Evolutionary conservation across 805 yeast species (phyloP).

Genomic region (Candida orba): DNA sequence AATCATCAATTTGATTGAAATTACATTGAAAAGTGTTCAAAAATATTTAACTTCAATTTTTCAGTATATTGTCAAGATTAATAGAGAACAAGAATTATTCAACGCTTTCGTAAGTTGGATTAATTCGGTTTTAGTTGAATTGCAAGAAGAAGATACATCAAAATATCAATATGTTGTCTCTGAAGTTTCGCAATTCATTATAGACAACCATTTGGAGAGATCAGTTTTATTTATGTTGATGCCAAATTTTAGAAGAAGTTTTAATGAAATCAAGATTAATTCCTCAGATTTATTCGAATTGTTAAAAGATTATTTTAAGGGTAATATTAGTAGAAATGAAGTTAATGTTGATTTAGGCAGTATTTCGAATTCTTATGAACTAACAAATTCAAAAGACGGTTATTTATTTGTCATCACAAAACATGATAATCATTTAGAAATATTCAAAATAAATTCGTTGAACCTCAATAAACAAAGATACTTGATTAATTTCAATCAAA

Average conservation of each 20-base stretch:
- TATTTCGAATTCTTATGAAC: constrained; percentile 12
- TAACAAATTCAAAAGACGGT: constrained; percentile 6
- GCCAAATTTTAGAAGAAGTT: constrained; percentile 18
- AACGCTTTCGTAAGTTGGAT: constrained; percentile 38
- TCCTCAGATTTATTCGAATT: constrained; percentile 17
- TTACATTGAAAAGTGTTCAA: constrained; percentile 12
- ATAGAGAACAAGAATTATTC: constrained; percentile 39
- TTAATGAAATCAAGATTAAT: constrained; percentile 18
- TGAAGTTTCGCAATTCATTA: constrained; percentile 22
- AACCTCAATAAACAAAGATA: neutral
- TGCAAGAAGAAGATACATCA: constrained; percentile 22
- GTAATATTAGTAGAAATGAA: neutral
- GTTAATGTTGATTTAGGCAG: constrained; percentile 11
- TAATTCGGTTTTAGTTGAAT: constrained; percentile 22
- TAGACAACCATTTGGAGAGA: constrained; percentile 18
- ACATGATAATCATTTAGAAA: constrained; percentile 9
- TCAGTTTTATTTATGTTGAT: constrained; percentile 15
- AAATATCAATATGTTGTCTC: constrained; percentile 14
- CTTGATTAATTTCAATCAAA: constrained; percentile 1
- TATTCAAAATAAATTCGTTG: constrained; percentile 9
- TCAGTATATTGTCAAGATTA: constrained; percentile 33
- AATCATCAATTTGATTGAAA: constrained; percentile 4
- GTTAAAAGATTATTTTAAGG: constrained; percentile 9
- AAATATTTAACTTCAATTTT: constrained; percentile 27
- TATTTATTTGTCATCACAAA: constrained; percentile 7